Percentiles rank a stretch among this genome's conserved stretches.
phyloP scores from a whole-genome alignment of 345 rosid species.

The Gossypium longicalyx region DNA sequence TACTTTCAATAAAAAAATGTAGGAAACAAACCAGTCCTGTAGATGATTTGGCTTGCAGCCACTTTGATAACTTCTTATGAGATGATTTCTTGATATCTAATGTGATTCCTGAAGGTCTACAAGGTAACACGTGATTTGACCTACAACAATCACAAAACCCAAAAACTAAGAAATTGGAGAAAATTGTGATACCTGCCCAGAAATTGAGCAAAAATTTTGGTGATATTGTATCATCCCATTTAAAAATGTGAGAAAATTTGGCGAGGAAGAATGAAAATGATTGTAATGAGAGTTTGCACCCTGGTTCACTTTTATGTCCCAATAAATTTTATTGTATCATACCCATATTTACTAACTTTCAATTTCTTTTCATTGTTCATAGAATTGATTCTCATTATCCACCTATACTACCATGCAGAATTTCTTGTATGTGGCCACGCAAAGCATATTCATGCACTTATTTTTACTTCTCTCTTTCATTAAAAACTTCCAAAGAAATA shows the following conservation, averaged over 20 bases:
- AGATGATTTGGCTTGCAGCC: slow-evolving; percentile 87
- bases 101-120: slow-evolving; percentile 75
- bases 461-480: neutral
- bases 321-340: neutral
- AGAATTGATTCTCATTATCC: neutral
- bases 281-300: neutral
- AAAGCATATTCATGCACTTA: neutral
- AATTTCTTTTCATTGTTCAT: neutral
- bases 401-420: neutral
- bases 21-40: slow-evolving; percentile 59
- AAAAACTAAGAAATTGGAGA: neutral
- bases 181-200: neutral
- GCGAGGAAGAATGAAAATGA: neutral
- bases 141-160: slow-evolving; percentile 36
- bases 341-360: neutral
- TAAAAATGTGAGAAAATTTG: neutral
- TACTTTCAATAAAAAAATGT: neutral
- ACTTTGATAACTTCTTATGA: slow-evolving; percentile 85
- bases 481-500: neutral
- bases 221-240: neutral
- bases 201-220: neutral
- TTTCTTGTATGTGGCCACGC: neutral
- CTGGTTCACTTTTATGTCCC: neutral
- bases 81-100: slow-evolving; percentile 93
- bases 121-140: slow-evolving; percentile 84